These are phyloP conservation scores for Encephalitozoon intestinalis DNA, from an alignment of 371 early-diverging fungal genomes.

Conservation along the genomic window DNA sequence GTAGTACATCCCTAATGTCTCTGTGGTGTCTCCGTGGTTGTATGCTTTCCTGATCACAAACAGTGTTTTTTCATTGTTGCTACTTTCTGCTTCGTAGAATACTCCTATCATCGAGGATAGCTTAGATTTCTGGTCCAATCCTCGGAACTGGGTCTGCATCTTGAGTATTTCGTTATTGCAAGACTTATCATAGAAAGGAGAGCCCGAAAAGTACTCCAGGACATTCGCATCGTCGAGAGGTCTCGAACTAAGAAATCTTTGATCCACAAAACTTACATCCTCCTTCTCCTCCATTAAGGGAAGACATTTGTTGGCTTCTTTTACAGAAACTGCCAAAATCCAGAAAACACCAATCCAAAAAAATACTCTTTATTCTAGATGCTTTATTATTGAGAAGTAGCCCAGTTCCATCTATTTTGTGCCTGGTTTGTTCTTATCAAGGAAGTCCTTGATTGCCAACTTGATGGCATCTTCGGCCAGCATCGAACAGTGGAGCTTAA, in stretches of 20 bases:
- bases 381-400: not conserved
- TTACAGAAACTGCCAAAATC: not conserved
- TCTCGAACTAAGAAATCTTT: conserved; percentile 42
- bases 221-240: conserved; percentile 66
- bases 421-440: conserved; percentile 36
- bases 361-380: not conserved
- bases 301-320: not conserved
- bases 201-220: conserved; percentile 79
- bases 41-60: conserved; percentile 38
- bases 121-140: conserved; percentile 63
- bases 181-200: conserved; percentile 85
- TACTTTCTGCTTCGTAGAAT: conserved; percentile 26
- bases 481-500: conserved; percentile 95
- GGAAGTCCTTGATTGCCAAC: conserved; percentile 79
- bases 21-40: not conserved
- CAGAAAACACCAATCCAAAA: not conserved
- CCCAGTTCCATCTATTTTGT: not conserved
- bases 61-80: conserved; percentile 8
- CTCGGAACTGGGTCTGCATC: conserved; percentile 91
- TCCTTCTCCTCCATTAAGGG: not conserved
- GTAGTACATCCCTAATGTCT: conserved; percentile 35
- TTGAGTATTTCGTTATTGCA: conserved; percentile 82
- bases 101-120: conserved; percentile 33
- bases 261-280: conserved; percentile 54
- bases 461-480: conserved; percentile 96